A percentile compares a stretch with the other conserved stretches of the same genome.
Evolutionary conservation across 192 early-diverging fungal genomes (phyloP).

Genomic region (Diversispora epigaea): DNA sequence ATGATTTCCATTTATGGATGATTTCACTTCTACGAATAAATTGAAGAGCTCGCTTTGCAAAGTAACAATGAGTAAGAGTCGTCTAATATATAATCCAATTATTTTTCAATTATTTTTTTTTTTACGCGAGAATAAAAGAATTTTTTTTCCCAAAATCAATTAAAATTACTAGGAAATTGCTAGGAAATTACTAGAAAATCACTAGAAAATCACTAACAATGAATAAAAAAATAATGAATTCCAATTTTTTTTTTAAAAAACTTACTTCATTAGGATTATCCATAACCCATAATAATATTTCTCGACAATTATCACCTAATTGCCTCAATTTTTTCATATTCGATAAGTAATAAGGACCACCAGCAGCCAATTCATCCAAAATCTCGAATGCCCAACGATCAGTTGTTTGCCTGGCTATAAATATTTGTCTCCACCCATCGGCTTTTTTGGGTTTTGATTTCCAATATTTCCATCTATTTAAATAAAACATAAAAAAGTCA

Average conservation of each 20-base stretch:
- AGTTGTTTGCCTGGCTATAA: slow-evolving; percentile 9
- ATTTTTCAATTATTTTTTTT: background rate
- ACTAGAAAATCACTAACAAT: background rate
- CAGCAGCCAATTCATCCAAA: slow-evolving; percentile 11
- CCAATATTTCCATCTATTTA: slow-evolving; percentile 30
- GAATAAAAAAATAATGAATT: background rate
- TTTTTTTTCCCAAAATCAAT: too few relatives aligned
- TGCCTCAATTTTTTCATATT: slow-evolving; percentile 27
- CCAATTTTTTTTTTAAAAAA: background rate
- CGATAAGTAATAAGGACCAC: slow-evolving; percentile 19
- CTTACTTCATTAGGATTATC: slow-evolving; percentile 25
- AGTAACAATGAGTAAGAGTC: slow-evolving; percentile 29
- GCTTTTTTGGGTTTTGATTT: slow-evolving; percentile 26
- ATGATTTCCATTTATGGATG: slow-evolving; percentile 28
- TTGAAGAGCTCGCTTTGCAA: slow-evolving; percentile 31
- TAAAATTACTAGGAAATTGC: background rate
- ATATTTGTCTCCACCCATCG: slow-evolving; percentile 29
- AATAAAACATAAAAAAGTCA: background rate
- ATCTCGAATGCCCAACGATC: slow-evolving; percentile 27
- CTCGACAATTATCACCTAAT: slow-evolving; percentile 28
- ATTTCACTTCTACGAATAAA: slow-evolving; percentile 4
- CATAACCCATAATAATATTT: slow-evolving; percentile 29
- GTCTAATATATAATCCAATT: slow-evolving; percentile 3
- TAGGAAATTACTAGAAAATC: background rate
- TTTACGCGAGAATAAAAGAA: too few relatives aligned